phyloP scores from a whole-genome alignment of 2,329 filamentous ascomycete species.

The Penicillium sp. region DNA sequence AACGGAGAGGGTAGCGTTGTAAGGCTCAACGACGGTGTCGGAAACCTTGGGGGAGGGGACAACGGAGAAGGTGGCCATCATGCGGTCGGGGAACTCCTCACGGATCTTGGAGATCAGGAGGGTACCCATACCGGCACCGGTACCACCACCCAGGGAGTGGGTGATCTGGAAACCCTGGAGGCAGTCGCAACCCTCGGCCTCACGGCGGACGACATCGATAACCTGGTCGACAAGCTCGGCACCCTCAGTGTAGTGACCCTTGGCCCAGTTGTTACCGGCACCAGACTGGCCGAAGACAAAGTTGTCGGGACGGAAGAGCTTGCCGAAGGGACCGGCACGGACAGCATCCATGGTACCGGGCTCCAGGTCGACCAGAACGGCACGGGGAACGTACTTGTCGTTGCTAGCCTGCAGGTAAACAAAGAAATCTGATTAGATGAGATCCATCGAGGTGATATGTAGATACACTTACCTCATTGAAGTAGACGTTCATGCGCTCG shows the following conservation, averaged over 20 bases:
- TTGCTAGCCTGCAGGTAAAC: conserved; percentile 65
- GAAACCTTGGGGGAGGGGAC: conserved; percentile 99
- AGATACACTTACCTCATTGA: conserved; percentile 67
- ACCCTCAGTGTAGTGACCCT: conserved; percentile 99
- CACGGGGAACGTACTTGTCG: conserved; percentile 99
- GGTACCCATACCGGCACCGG: conserved; percentile 99
- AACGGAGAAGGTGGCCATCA: conserved; percentile 99
- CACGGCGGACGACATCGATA: conserved; percentile 94
- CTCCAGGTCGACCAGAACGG: conserved; percentile 98
- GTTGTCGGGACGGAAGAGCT: conserved; percentile 99
- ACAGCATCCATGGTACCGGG: conserved; percentile 99
- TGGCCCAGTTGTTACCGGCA: conserved; percentile 99
- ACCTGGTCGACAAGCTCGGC: conserved; percentile 98
- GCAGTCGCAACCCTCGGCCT: conserved; percentile 98
- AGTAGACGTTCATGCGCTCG: conserved; percentile 99
- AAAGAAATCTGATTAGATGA: conserved; percentile 3
- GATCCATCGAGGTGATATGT: neutral
- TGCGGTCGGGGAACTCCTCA: conserved; percentile 99
- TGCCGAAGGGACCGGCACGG: conserved; percentile 93
- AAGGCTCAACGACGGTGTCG: conserved; percentile 98
- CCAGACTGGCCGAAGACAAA: conserved; percentile 99
- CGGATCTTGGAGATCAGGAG: conserved; percentile 99
- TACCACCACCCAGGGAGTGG: conserved; percentile 99
- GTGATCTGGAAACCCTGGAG: conserved; percentile 99
- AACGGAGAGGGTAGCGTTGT: conserved; percentile 98